Evolutionary conservation across 176 grass and related monocot species (phyloP), one percentile per base, ranked within the genome.

Genomic region (Chrysopogon serrulatus): DNA sequence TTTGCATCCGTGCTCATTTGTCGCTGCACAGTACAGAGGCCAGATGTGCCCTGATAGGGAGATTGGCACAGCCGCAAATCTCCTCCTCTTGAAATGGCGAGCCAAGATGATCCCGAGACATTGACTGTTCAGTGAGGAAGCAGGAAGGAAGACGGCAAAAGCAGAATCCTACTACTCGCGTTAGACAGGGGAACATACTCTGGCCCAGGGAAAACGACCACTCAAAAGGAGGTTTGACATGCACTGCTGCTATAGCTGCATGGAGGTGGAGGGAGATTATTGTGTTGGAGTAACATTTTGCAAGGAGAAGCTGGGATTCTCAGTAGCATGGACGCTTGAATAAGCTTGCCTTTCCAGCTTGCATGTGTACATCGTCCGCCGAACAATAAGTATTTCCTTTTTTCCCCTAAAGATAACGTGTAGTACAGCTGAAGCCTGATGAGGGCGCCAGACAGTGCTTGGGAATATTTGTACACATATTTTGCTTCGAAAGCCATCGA

Each of bases 51-150:
- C 37, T 79, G 65, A 71, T 17, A 75, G 59, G 23, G 51, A 65
- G 30, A 51, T 51, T 51, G 23, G 5, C 41, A 49, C 33, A 61
- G 82, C 41, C 42, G 43, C 82, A 84, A 65, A 84, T 86, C 49
- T 49, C 16, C 5, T 10, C 24, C 33, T 35, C 21, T 53, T 51
- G 28, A 78, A 88, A 41, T 28, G 39, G 14, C 12, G 51, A 75
- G 35, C 24, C 63, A 68, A 33, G 69, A 66, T 42, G 43, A 81
- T 53, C 33, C 16, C 5, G 44, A 15, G 78, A 75, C 45, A 60
- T 69, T 81, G 77, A 81, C 42, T 33, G 36, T 10, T 81, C 57
- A 27, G 12, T 15, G 66, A 49, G 66, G 40, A 28, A 31, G 45
- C n/a, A 42, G 31, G 74, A 45, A 37, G 9, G 21, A 5, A n/a